Base-by-base conservation (phyloP, 1,139 yeast genomes). In the Blastobotrys arbuscula region DNA sequence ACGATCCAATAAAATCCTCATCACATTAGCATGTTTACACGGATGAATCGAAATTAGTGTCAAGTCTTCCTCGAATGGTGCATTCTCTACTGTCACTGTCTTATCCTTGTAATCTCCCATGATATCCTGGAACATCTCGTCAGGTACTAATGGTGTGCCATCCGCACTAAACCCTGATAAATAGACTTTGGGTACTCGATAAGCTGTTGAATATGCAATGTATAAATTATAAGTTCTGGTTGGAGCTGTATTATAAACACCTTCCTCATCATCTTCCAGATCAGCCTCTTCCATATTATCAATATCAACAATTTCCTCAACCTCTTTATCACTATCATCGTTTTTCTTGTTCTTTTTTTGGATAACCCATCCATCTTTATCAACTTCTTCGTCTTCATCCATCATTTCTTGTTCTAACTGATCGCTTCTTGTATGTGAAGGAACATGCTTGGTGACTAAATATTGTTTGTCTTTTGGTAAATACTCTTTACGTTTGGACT, bases 1-100 rank as follows among this genome's bases (percentile, higher is more conserved):
- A 48, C 81, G 73, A 45, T 81, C 84, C 77, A 92, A 80, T 54
- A 92, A 72, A 37, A 88, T 84, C 59, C 81, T 82, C 98, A 92
- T 92, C 19, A 92, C 98, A 39, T 85, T 81, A 3, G 97, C 89
- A 64, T 92, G 99, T 56, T 84, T 82, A 65, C 99, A 92, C 1
- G 99, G 99, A 64, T 92, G 99, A 47, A 92, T 90, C 8, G 96
- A 87, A 7, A 94, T 90, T 19, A 94, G 77, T 0, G 94, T 85
- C 34, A 92, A 78, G 61, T 82, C 81, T 48, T 77, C 79, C 49
- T 82, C 75, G 59, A 90, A 90, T 3, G 98, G 98, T 7, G 95
- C 82, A 55, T 79, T 81, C 66, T 92, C 99, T 54, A 92, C 90
- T 1, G 99, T 92, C 28, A 94, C 98, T 0, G 99, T 94, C 68